phyloP scores from a whole-genome alignment of 1,139 yeast species.

The Geotrichum carabidarum region DNA sequence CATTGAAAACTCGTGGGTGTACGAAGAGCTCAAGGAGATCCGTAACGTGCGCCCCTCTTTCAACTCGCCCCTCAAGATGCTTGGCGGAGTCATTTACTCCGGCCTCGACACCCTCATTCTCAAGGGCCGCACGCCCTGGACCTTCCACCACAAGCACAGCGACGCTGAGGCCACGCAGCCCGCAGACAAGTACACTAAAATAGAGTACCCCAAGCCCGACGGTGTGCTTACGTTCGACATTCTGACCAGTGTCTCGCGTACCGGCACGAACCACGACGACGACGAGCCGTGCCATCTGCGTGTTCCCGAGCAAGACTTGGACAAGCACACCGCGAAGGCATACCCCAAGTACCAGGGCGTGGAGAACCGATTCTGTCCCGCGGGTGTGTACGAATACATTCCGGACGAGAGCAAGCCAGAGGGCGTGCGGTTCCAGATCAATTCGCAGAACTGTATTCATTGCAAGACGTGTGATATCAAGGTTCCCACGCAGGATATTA shows the following conservation, averaged over 20 bases:
- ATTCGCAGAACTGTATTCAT: conserved; percentile 94
- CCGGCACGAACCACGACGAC: conserved; percentile 94
- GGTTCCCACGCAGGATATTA: conserved; percentile 88
- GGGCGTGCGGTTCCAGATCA: conserved; percentile 84
- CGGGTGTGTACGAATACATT: conserved; percentile 93
- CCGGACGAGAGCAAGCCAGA: conserved; percentile 53
- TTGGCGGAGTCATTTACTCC: conserved; percentile 77
- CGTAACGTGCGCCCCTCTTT: conserved; percentile 92
- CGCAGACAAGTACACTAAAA: conserved; percentile 62
- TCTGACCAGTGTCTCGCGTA: conserved; percentile 85
- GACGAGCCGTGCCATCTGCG: conserved; percentile 86
- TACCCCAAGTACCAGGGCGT: conserved; percentile 79
- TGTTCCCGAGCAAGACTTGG: conserved; percentile 63
- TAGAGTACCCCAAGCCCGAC: conserved; percentile 92
- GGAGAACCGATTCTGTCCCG: conserved; percentile 92
- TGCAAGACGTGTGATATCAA: conserved; percentile 98
- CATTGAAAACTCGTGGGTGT: conserved; percentile 76
- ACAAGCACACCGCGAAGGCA: conserved; percentile 59
- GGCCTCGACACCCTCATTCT: conserved; percentile 79
- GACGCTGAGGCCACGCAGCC: conserved; percentile 68
- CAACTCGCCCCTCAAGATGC: conserved; percentile 60
- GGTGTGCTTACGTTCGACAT: conserved; percentile 84
- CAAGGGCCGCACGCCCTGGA: conserved; percentile 81
- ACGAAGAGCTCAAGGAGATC: conserved; percentile 71
- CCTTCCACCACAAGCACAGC: conserved; percentile 62